Conservation (phyloP, 176 grass and related monocot species). For the Oryza longistaminata region DNA sequence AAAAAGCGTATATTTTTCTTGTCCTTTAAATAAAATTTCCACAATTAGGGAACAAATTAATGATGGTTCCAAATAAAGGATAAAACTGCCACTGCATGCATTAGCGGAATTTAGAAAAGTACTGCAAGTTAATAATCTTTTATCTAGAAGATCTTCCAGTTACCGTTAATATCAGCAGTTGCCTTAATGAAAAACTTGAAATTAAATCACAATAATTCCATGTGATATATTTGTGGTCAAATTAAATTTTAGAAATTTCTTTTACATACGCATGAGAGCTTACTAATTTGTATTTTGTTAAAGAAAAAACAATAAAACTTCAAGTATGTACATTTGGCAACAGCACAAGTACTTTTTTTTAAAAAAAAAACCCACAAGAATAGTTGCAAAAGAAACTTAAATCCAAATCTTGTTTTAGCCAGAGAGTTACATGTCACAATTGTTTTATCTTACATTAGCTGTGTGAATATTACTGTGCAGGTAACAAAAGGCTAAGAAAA, state of each 20-base stretch:
- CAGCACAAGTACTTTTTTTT: neutral
- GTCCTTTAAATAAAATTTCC: neutral
- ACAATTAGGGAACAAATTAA: neutral
- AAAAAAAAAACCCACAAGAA: neutral
- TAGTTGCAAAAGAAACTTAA: neutral
- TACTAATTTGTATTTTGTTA: neutral
- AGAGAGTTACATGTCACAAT: conserved; percentile 24
- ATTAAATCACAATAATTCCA: neutral
- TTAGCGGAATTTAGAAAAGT: neutral
- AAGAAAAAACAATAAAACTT: neutral
- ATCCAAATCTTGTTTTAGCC: conserved; percentile 26
- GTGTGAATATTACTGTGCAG: conserved; percentile 14
- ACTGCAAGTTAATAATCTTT: neutral
- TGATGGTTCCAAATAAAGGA: neutral
- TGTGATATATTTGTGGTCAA: neutral
- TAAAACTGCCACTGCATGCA: neutral
- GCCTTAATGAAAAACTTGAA: neutral
- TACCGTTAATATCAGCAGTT: neutral
- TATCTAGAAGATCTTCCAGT: neutral
- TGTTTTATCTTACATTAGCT: conserved; percentile 29
- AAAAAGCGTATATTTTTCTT: neutral
- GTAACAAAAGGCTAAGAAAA: conserved; percentile 5
- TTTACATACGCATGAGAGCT: neutral
- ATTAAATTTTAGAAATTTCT: neutral
- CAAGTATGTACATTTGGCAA: neutral